phyloP scores from a whole-genome alignment of 805 yeast species.

The Kuraishia ogatae region DNA sequence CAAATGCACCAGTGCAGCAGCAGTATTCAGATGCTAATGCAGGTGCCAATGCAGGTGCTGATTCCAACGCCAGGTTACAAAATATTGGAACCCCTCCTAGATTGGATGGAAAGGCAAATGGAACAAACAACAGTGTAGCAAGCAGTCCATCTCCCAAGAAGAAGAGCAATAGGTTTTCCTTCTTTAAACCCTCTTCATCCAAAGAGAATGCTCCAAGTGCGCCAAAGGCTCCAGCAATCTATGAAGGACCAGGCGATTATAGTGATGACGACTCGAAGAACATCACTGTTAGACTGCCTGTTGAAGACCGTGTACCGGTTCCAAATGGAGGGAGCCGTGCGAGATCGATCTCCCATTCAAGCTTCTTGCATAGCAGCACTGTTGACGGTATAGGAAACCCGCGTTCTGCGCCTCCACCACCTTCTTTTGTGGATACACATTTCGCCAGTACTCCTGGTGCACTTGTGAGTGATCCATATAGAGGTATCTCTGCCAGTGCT shows the following conservation, averaged over 20 bases:
- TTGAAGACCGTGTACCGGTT: background rate
- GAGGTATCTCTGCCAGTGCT: too few relatives aligned
- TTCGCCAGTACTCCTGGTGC: background rate
- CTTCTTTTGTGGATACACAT: background rate
- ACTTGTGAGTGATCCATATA: background rate
- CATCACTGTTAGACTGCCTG: background rate
- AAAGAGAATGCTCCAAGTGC: background rate
- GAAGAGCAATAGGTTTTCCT: background rate
- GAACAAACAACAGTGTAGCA: background rate
- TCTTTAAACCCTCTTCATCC: background rate
- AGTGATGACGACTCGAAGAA: constrained; percentile 1
- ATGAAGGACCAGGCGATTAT: background rate
- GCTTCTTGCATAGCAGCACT: background rate
- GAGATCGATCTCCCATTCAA: background rate
- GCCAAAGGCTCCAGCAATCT: background rate
- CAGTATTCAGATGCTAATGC: background rate
- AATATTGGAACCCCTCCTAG: too few relatives aligned
- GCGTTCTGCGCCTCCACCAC: background rate
- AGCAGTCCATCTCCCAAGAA: background rate
- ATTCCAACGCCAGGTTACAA: too few relatives aligned
- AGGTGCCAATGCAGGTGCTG: too few relatives aligned
- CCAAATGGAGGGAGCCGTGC: background rate
- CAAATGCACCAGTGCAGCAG: too few relatives aligned
- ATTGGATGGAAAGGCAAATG: background rate
- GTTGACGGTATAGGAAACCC: background rate